Percentiles rank a stretch among this genome's conserved stretches.
These are phyloP conservation scores for Fistulifera solaris DNA, from an alignment of 108 stramenopile species.

Conservation along the genomic window DNA sequence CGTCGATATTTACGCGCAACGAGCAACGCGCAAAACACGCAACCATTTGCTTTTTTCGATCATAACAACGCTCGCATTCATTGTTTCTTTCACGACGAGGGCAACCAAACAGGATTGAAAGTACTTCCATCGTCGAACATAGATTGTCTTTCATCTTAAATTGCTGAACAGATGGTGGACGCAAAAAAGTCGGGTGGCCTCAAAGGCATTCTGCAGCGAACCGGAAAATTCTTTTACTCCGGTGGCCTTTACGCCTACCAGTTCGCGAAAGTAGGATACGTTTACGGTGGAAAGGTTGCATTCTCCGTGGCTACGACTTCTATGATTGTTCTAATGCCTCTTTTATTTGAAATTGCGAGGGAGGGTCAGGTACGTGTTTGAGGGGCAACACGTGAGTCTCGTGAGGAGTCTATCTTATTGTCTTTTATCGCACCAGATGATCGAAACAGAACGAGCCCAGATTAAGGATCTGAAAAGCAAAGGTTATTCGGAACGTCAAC, in stretches of 20 bases:
- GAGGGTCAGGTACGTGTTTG: slow-evolving; percentile 62
- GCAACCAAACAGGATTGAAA: no score
- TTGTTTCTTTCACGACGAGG: no score
- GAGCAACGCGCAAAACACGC: no score
- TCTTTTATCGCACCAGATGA: slow-evolving; percentile 35
- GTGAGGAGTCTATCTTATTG: not conserved
- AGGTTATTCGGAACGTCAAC: slow-evolving; percentile 79
- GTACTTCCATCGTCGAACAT: no score
- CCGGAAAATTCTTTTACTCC: slow-evolving; percentile 53
- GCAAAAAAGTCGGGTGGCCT: slow-evolving; percentile 40
- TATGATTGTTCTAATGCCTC: slow-evolving; percentile 77
- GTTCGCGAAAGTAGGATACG: slow-evolving; percentile 38
- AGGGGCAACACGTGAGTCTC: not conserved
- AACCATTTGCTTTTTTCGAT: no score
- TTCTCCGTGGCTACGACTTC: slow-evolving; percentile 70
- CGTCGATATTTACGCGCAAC: no score
- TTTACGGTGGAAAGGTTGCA: slow-evolving; percentile 51
- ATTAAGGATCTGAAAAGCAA: slow-evolving; percentile 68
- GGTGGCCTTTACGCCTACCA: slow-evolving; percentile 49
- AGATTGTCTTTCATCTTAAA: no score
- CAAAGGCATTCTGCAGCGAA: slow-evolving; percentile 71
- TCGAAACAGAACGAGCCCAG: slow-evolving; percentile 66
- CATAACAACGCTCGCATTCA: no score
- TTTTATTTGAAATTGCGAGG: slow-evolving; percentile 82
- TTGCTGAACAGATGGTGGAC: no score